phyloP scores from a whole-genome alignment of 2,329 filamentous ascomycete genomes.

The Pseudopithomyces maydicus region DNA sequence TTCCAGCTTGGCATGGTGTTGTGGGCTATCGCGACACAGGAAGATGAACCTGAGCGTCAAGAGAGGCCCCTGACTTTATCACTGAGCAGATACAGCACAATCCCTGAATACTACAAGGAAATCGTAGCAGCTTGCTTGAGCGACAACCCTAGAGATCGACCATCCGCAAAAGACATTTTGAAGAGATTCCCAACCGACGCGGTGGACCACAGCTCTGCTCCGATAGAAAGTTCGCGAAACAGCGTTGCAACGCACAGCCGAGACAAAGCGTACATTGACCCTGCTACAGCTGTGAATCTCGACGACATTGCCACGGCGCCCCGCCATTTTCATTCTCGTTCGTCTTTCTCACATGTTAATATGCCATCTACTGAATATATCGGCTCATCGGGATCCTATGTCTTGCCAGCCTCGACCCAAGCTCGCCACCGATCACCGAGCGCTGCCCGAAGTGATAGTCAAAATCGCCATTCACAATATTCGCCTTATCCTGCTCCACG shows the following conservation, averaged over 20 bases:
- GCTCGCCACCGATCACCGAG: conserved; percentile 32
- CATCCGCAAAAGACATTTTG: conserved; percentile 75
- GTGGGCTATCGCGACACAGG: conserved; percentile 85
- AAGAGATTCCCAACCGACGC: conserved; percentile 34
- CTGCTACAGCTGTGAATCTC: conserved; percentile 49
- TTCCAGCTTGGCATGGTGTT: conserved; percentile 97
- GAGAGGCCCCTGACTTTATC: conserved; percentile 64
- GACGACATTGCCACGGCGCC: conserved; percentile 48
- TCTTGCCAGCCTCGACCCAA: conserved; percentile 36
- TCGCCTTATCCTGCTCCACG: conserved; percentile 40
- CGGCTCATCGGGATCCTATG: conserved; percentile 51
- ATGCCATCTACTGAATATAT: conserved; percentile 51
- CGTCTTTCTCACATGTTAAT: conserved; percentile 37
- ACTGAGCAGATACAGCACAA: conserved; percentile 45
- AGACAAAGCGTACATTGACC: conserved; percentile 56
- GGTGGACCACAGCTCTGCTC: conserved; percentile 17
- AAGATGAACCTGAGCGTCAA: conserved; percentile 87
- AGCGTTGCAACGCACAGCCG: conserved; percentile 49
- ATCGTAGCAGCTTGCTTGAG: conserved; percentile 79
- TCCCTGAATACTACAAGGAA: conserved; percentile 79
- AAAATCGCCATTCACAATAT: conserved; percentile 41
- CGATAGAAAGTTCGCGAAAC: conserved; percentile 26
- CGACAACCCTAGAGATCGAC: conserved; percentile 71
- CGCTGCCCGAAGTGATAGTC: conserved; percentile 21
- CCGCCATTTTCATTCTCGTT: conserved; percentile 30